phyloP scores from a whole-genome alignment of 164 flowering plant genomes.

The Cinnamomum chago region DNA sequence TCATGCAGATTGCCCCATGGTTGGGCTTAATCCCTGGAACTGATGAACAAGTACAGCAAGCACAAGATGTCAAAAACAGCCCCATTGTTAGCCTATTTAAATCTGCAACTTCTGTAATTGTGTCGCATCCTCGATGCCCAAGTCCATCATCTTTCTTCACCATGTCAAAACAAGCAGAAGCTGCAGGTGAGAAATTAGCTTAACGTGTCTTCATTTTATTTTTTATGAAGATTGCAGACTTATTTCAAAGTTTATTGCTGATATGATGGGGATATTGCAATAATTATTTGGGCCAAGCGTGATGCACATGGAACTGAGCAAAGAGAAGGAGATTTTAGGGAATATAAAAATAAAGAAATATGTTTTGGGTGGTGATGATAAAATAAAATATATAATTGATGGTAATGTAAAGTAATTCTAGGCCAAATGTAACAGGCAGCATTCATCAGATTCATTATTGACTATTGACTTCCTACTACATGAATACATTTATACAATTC shows the following conservation, averaged over 20 bases:
- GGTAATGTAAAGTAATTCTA: no score
- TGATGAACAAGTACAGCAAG: conserved; percentile 69
- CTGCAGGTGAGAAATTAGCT: conserved; percentile 59
- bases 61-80: conserved; percentile 72
- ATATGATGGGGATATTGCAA: not conserved
- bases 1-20: conserved; percentile 98
- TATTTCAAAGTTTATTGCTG: not conserved
- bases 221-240: not conserved
- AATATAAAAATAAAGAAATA: no score
- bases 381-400: no score
- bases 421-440: no score
- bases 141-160: conserved; percentile 62
- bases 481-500: no score
- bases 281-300: not conserved
- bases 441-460: no score
- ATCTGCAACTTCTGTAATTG: conserved; percentile 62
- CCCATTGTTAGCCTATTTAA: conserved; percentile 82
- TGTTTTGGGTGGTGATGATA: no score
- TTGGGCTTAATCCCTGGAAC: conserved; percentile 82
- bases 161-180: conserved; percentile 95
- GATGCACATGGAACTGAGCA: not conserved
- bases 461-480: no score
- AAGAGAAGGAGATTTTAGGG: no score
- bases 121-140: conserved; percentile 50
- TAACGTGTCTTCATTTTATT: not conserved